Evolutionary conservation across 1,284 basidiomycete species (phyloP).

Genomic region (Microbotryomycetes sp.): DNA sequence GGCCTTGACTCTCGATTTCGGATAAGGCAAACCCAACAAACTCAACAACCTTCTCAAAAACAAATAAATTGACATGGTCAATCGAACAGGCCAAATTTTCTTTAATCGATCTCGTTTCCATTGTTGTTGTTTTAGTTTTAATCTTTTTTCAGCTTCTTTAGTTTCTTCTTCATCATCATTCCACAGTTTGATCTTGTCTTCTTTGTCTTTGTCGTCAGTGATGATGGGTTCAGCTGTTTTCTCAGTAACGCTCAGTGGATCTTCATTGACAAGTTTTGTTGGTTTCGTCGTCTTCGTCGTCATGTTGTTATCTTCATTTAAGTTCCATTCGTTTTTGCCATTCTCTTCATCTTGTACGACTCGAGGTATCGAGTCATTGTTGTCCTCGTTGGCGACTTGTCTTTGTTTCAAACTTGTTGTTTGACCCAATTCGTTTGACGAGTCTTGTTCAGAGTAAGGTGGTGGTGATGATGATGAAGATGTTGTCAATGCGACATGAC

Average conservation of each 20-base stretch:
- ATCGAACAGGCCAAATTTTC: not conserved
- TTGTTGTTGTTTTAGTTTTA: not conserved
- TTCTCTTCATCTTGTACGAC: not conserved
- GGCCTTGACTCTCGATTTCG: not conserved
- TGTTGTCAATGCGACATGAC: not conserved
- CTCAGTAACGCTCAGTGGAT: not conserved
- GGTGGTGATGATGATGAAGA: not conserved
- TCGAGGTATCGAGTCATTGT: no score
- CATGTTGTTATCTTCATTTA: not conserved
- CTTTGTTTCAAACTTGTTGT: no score
- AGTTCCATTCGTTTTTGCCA: not conserved
- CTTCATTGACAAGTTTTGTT: not conserved
- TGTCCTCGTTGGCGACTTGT: no score
- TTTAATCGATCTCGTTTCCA: not conserved
- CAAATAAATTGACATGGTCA: not conserved
- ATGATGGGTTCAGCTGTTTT: not conserved
- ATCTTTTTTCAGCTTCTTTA: not conserved
- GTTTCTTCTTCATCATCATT: no score
- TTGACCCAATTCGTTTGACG: not conserved
- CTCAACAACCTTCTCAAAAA: not conserved
- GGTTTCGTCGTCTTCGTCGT: not conserved
- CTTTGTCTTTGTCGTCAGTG: not conserved
- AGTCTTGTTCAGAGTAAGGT: not conserved
- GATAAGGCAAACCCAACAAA: not conserved
- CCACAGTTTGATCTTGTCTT: not conserved